phyloP scores from a whole-genome alignment of 768 basidiomycete species.

The Daedaleopsis nitida region DNA sequence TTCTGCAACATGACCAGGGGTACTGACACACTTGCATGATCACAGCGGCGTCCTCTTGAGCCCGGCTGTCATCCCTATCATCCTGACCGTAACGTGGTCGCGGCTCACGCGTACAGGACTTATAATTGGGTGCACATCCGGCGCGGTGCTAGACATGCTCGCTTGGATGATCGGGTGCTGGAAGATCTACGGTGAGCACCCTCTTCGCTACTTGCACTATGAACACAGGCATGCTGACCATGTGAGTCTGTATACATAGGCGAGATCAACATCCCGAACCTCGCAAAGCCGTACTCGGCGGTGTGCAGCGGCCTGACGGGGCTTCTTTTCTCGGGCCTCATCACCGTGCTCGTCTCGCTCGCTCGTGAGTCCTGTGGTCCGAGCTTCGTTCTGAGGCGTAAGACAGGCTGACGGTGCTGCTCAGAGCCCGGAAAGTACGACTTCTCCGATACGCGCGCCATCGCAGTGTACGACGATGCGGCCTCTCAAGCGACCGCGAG shows the following conservation, averaged over 20 bases:
- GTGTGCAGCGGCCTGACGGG: conserved; percentile 37
- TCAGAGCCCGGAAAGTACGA: conserved; percentile 38
- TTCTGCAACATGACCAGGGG: no score
- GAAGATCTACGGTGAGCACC: conserved; percentile 54
- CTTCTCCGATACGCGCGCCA: conserved; percentile 36
- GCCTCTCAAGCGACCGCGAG: background rate
- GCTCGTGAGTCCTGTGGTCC: conserved; percentile 22
- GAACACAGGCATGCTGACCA: no score
- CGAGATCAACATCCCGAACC: conserved; percentile 35
- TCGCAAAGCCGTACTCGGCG: conserved; percentile 37
- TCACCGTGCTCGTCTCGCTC: conserved; percentile 35
- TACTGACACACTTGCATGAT: no score
- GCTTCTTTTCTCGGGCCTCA: conserved; percentile 32
- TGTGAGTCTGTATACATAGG: no score
- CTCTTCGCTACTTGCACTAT: no score
- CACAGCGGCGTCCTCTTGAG: conserved; percentile 52
- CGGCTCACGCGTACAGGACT: conserved; percentile 46
- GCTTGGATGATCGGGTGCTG: conserved; percentile 57
- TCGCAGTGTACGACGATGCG: conserved; percentile 29
- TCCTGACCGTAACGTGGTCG: conserved; percentile 47
- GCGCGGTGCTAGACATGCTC: conserved; percentile 44
- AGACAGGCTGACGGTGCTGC: background rate
- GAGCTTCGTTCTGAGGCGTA: no score
- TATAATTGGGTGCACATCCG: conserved; percentile 42
- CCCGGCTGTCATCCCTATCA: conserved; percentile 53